A percentile compares a stretch with the other conserved stretches of the same genome.
Evolutionary conservation across 2,329 filamentous ascomycete genomes (phyloP).

Genomic region (Emergomyces pasteurianus): DNA sequence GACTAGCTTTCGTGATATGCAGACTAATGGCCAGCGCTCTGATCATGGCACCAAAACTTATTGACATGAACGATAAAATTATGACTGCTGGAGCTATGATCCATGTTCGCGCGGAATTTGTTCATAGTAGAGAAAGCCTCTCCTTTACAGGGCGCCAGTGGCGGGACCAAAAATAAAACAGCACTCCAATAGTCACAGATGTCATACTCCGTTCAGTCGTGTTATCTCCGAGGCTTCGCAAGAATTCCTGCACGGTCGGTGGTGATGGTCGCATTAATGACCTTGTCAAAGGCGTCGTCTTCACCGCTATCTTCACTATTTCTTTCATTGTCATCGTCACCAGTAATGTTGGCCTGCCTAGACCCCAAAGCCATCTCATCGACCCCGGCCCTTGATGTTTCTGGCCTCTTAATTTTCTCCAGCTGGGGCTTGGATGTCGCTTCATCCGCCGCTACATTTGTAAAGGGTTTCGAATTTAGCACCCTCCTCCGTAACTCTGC

Average conservation of each 20-base stretch:
- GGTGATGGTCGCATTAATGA: conserved; percentile 81
- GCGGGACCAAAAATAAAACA: not conserved
- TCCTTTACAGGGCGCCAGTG: not conserved
- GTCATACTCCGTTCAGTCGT: not conserved
- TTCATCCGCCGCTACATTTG: conserved; percentile 22
- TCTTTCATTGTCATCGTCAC: not conserved
- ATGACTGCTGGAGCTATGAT: not conserved
- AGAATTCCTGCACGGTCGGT: conserved; percentile 72
- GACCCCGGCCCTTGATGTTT: conserved; percentile 22
- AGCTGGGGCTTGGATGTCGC: conserved; percentile 43
- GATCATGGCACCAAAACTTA: not conserved
- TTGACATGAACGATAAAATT: not conserved
- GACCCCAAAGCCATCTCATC: conserved; percentile 16
- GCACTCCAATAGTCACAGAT: not conserved
- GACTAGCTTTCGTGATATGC: not conserved
- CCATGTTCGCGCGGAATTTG: not conserved
- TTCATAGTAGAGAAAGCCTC: not conserved
- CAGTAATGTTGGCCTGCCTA: not conserved
- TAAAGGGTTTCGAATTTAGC: conserved; percentile 81
- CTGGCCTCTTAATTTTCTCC: conserved; percentile 51
- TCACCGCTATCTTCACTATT: conserved; percentile 52
- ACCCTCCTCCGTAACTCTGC: conserved; percentile 81
- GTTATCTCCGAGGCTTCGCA: conserved; percentile 43
- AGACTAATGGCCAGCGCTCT: not conserved
- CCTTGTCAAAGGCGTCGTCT: conserved; percentile 75